A percentile compares a stretch with the other conserved stretches of the same genome.
phyloP scores from a whole-genome alignment of 1,139 yeast species.

The Scheffersomyces illinoinensis region DNA sequence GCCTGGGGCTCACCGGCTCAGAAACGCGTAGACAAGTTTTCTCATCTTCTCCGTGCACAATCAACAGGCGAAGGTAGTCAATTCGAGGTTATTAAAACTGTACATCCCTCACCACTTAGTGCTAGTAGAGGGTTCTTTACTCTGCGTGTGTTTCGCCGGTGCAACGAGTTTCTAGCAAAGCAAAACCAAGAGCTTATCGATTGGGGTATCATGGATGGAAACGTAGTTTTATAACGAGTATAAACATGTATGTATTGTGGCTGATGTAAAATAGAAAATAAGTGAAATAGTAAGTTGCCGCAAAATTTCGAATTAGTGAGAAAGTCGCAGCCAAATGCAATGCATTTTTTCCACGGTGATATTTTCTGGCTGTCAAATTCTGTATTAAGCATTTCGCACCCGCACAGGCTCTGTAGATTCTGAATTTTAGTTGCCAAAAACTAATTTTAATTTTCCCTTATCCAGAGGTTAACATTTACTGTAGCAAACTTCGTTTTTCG shows the following conservation, averaged over 20 bases:
- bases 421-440: background rate
- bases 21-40: slow-evolving; percentile 54
- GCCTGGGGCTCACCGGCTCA: slow-evolving; percentile 98
- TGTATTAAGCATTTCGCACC: background rate
- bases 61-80: slow-evolving; percentile 11
- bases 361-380: background rate
- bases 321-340: background rate
- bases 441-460: background rate
- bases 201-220: slow-evolving; percentile 49
- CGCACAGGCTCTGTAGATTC: background rate
- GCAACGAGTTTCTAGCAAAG: slow-evolving; percentile 70
- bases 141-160: slow-evolving; percentile 65
- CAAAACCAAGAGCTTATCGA: slow-evolving; percentile 55
- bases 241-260: background rate
- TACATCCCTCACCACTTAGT: slow-evolving; percentile 94
- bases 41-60: slow-evolving; percentile 22
- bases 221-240: background rate
- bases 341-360: background rate
- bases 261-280: background rate
- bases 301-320: background rate
- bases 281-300: background rate
- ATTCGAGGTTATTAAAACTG: slow-evolving; percentile 63
- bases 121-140: slow-evolving; percentile 84
- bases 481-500: background rate
- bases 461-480: background rate